Conservation (phyloP, 2,329 filamentous ascomycete genomes). For the Chaetothyriales sp. region DNA sequence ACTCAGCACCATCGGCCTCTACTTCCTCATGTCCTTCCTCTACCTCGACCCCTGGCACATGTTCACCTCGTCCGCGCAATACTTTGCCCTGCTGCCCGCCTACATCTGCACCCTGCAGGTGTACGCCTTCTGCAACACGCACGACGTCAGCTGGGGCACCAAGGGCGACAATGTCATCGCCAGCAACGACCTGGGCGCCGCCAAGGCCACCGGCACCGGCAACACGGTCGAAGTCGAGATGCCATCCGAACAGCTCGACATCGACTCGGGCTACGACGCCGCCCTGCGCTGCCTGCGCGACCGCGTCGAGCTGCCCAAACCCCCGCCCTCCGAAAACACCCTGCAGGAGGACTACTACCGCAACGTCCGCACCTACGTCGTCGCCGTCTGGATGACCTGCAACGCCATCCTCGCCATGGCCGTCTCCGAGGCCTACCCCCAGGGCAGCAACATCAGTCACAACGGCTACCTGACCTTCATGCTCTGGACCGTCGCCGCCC, state of each 20-base stretch:
- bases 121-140: slow-evolving; percentile 97
- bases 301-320: slow-evolving; percentile 60
- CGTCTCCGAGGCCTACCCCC: slow-evolving; percentile 69
- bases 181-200: slow-evolving; percentile 79
- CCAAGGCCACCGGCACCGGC: slow-evolving; percentile 45
- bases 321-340: slow-evolving; percentile 55
- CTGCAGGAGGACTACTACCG: slow-evolving; percentile 98
- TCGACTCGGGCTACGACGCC: slow-evolving; percentile 94
- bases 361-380: slow-evolving; percentile 94
- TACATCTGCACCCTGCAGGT: slow-evolving; percentile 98
- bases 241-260: slow-evolving; percentile 94
- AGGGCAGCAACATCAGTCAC: slow-evolving; percentile 47
- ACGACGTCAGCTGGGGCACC: slow-evolving; percentile 97
- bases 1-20: slow-evolving; percentile 78
- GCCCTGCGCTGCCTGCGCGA: slow-evolving; percentile 91
- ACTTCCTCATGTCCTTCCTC: slow-evolving; percentile 90
- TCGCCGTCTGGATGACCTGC: slow-evolving; percentile 80
- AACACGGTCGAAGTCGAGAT: slow-evolving; percentile 87
- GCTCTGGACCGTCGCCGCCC: slow-evolving; percentile 72
- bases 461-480: slow-evolving; percentile 91
- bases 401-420: slow-evolving; percentile 92
- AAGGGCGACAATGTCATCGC: slow-evolving; percentile 95
- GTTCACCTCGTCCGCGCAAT: slow-evolving; percentile 81
- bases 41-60: slow-evolving; percentile 99
- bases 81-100: slow-evolving; percentile 77